Percentiles rank a stretch among this genome's conserved stretches.
phyloP scores from a whole-genome alignment of 805 yeast species.

The Zygosaccharomyces pseudorouxii region DNA sequence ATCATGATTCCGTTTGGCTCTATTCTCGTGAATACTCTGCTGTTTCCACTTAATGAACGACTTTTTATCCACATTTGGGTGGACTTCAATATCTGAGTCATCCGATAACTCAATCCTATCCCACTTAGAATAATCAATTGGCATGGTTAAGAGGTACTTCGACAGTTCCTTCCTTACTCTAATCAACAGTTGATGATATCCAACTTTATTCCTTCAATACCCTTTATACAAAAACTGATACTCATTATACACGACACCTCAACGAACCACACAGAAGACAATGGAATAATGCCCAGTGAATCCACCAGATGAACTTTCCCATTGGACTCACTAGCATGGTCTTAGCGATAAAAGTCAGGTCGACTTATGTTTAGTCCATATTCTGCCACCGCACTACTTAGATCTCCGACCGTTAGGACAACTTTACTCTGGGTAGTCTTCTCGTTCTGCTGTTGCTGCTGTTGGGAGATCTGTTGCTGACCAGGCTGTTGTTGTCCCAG shows the following conservation, averaged over 20 bases:
- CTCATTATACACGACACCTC: constrained; percentile 7
- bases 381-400: constrained; percentile 87
- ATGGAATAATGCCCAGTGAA: neutral
- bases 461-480: constrained; percentile 36
- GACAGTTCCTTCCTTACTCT: neutral
- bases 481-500: constrained; percentile 56
- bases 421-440: constrained; percentile 55
- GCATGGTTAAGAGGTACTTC: constrained; percentile 41
- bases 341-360: constrained; percentile 87
- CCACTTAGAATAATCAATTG: constrained; percentile 96
- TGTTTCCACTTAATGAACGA: constrained; percentile 96
- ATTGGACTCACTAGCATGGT: neutral
- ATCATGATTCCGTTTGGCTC: constrained; percentile 73
- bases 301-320: neutral
- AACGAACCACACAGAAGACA: constrained; percentile 2
- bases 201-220: constrained; percentile 1
- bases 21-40: constrained; percentile 91
- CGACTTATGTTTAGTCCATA: constrained; percentile 85
- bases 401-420: constrained; percentile 87
- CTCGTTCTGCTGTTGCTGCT: constrained; percentile 43
- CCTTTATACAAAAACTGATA: constrained; percentile 1
- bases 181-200: neutral
- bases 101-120: constrained; percentile 94
- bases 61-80: constrained; percentile 92
- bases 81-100: constrained; percentile 95